A percentile compares a stretch with the other conserved stretches of the same genome.
These are phyloP conservation scores for Misopates orontium DNA, from an alignment of 257 asterid genomes.

Conservation along the genomic window DNA sequence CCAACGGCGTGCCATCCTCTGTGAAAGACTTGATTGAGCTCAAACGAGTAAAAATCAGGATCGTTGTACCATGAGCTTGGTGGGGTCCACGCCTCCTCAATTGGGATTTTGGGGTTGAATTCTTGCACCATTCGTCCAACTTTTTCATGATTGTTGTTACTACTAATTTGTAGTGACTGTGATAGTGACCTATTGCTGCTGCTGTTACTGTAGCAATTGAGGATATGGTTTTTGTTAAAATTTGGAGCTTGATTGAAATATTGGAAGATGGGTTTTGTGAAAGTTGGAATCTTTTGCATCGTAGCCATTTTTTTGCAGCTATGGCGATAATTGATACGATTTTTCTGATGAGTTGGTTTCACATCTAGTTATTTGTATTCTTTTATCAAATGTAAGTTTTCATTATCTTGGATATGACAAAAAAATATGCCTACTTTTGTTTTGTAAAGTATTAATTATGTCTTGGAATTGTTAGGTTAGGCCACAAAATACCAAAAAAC, in stretches of 20 bases:
- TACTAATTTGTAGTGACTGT: not conserved
- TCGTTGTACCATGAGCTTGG: constrained; percentile 85
- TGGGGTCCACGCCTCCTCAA: constrained; percentile 72
- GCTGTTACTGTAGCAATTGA: not conserved
- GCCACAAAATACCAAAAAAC: too few species aligned
- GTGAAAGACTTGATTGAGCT: constrained; percentile 62
- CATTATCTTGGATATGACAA: too few species aligned
- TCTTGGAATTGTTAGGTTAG: too few species aligned
- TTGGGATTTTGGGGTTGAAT: constrained; percentile 67
- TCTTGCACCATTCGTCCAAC: constrained; percentile 38
- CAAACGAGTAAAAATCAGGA: constrained; percentile 56
- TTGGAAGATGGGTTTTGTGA: constrained; percentile 5
- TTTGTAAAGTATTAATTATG: too few species aligned
- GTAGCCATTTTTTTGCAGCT: constrained; percentile 25
- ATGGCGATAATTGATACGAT: constrained; percentile 23
- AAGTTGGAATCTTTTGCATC: constrained; percentile 24
- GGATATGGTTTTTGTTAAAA: not conserved
- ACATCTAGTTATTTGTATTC: too few species aligned
- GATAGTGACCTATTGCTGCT: not conserved
- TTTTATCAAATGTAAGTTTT: too few species aligned
- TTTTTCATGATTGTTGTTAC: constrained; percentile 24
- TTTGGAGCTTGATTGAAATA: constrained; percentile 10
- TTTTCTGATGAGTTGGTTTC: too few species aligned
- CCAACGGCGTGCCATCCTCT: constrained; percentile 82
- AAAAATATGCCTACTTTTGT: too few species aligned